phyloP scores from a whole-genome alignment of 1,139 yeast species.

The Arxiozyma heterogenica region DNA sequence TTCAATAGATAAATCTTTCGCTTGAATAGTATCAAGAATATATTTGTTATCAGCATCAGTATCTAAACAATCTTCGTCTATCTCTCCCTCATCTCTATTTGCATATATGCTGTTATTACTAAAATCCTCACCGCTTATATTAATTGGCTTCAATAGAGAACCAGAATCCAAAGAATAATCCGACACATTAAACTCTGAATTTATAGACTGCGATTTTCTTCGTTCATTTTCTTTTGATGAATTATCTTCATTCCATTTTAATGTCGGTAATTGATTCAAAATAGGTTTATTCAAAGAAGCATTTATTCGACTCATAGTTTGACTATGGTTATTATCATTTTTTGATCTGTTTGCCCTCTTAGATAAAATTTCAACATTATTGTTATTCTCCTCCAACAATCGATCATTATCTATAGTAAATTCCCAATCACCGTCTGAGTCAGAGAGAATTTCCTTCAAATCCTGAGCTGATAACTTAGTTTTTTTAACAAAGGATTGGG shows the following conservation, averaged over 20 bases:
- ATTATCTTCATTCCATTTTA: background rate
- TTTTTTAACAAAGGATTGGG: constrained; percentile 3
- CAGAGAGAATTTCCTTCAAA: constrained; percentile 10
- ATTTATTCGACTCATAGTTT: background rate
- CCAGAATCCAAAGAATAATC: background rate
- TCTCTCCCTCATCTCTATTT: background rate
- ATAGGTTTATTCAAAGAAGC: background rate
- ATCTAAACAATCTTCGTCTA: background rate
- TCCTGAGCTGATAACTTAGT: constrained; percentile 6
- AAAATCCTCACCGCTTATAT: background rate
- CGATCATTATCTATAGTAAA: background rate
- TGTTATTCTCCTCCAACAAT: background rate
- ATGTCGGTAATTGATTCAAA: background rate
- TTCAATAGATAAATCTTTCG: no score
- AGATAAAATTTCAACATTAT: background rate
- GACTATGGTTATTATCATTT: background rate
- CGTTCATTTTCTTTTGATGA: background rate
- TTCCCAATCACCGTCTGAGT: constrained; percentile 24
- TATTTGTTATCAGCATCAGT: background rate
- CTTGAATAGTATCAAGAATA: background rate
- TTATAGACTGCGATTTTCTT: background rate
- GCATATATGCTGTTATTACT: background rate
- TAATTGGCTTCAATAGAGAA: background rate
- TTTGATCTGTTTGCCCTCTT: constrained; percentile 1
- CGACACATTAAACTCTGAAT: no score